phyloP scores from a whole-genome alignment of 2,329 filamentous ascomycete genomes.

The Fusarium nygamai region DNA sequence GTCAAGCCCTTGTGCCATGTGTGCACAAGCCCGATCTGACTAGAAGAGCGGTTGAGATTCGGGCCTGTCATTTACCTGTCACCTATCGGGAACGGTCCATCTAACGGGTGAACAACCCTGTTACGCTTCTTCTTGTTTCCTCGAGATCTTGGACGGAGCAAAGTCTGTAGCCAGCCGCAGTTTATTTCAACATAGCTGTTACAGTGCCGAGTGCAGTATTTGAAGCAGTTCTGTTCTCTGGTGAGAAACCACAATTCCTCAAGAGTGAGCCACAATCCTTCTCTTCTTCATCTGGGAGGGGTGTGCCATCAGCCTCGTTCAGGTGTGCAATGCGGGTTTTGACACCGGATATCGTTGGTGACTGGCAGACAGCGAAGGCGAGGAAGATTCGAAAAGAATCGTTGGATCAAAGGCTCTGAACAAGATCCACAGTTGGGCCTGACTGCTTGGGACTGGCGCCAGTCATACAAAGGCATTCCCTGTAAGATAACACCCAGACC shows the following conservation, averaged over 20 bases:
- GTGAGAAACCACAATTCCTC: neutral
- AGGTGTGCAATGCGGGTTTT: conserved; percentile 21
- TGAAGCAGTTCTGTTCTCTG: neutral
- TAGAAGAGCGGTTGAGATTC: conserved; percentile 2
- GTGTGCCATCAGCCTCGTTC: conserved; percentile 23
- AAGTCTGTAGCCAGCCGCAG: neutral
- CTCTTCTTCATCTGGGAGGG: neutral
- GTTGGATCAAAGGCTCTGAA: conserved; percentile 36
- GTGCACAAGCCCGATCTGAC: conserved; percentile 15
- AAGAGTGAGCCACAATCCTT: conserved; percentile 1
- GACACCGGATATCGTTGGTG: conserved; percentile 22
- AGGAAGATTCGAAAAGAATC: conserved; percentile 32
- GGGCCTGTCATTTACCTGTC: conserved; percentile 20
- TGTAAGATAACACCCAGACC: conserved; percentile 35
- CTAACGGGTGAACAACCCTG: conserved; percentile 19
- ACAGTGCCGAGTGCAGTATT: neutral
- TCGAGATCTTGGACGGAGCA: conserved; percentile 14
- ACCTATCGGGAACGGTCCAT: conserved; percentile 5
- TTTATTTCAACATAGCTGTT: neutral
- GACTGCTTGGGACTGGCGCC: conserved; percentile 46
- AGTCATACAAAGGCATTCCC: conserved; percentile 37
- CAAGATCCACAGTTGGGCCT: conserved; percentile 51
- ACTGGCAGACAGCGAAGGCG: conserved; percentile 32
- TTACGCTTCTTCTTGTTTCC: conserved; percentile 29
- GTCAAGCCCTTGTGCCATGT: conserved; percentile 25